phyloP scores from a whole-genome alignment of 371 early-diverging fungal species.

The Capniomyces stellatus region DNA sequence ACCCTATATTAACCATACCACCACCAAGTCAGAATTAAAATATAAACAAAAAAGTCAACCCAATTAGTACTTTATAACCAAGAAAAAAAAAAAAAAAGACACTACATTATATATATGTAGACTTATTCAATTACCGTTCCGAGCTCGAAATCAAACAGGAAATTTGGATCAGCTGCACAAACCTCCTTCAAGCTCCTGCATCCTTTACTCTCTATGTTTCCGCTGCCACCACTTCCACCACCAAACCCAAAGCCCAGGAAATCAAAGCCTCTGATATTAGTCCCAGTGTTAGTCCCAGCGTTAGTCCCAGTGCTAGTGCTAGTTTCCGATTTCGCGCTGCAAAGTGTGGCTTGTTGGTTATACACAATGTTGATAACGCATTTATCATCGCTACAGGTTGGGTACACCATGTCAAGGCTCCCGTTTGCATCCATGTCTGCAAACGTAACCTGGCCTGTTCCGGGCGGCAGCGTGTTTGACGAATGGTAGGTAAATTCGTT shows the following conservation, averaged over 20 bases:
- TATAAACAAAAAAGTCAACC: background rate
- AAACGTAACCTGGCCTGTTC: conserved; percentile 65
- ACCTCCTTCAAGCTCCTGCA: conserved; percentile 48
- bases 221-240: no score
- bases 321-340: no score
- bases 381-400: conserved; percentile 31
- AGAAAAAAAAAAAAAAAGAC: conserved; percentile 16
- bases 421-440: conserved; percentile 87
- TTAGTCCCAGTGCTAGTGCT: conserved; percentile 8
- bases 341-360: conserved; percentile 68
- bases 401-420: conserved; percentile 63
- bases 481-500: conserved; percentile 38
- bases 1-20: background rate
- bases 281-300: no score
- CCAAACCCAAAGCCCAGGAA: no score
- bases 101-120: no score
- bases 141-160: conserved; percentile 45
- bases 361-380: conserved; percentile 62
- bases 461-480: conserved; percentile 38
- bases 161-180: conserved; percentile 55
- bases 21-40: background rate
- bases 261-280: no score
- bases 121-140: no score
- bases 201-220: no score
- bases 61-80: background rate